Conservation (phyloP, 116 monocot species). For the Trichopus zeylanicus region DNA sequence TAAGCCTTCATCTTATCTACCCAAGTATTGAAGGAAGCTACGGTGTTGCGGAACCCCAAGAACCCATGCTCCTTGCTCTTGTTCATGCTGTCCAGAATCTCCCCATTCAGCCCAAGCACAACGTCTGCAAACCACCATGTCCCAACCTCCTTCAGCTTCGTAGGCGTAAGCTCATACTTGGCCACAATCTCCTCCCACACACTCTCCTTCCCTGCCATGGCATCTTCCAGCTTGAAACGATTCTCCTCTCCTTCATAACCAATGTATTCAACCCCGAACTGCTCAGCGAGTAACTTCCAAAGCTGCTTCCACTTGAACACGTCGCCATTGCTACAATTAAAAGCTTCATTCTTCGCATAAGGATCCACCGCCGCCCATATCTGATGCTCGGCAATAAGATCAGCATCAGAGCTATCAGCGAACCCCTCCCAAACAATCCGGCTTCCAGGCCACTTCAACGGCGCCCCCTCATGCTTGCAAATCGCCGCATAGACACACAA, state of each 20-base stretch:
- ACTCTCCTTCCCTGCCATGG: slow-evolving; percentile 68
- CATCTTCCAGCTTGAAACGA: slow-evolving; percentile 51
- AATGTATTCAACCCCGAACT: slow-evolving; percentile 58
- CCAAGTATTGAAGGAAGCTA: slow-evolving; percentile 58
- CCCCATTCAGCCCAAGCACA: slow-evolving; percentile 17
- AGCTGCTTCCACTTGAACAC: slow-evolving; percentile 91
- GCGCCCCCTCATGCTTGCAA: slow-evolving; percentile 50
- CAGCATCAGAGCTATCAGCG: slow-evolving; percentile 76
- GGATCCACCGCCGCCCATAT: slow-evolving; percentile 97
- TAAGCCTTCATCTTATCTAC: slow-evolving; percentile 74
- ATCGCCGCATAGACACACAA: slow-evolving; percentile 83
- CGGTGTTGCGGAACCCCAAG: slow-evolving; percentile 82
- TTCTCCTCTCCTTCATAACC: slow-evolving; percentile 58
- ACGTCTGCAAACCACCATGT: slow-evolving; percentile 57
- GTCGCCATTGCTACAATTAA: slow-evolving; percentile 95
- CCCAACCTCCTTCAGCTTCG: slow-evolving; percentile 54
- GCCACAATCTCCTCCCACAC: slow-evolving; percentile 75
- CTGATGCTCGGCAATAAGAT: slow-evolving; percentile 78
- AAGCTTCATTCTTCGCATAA: slow-evolving; percentile 85
- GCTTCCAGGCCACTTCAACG: slow-evolving; percentile 64
- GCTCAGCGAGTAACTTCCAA: slow-evolving; percentile 72
- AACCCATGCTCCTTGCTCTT: slow-evolving; percentile 99
- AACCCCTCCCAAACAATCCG: slow-evolving; percentile 62
- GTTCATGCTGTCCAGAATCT: slow-evolving; percentile 74
- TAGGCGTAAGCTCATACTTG: slow-evolving; percentile 52